Conservation (phyloP, 2,329 filamentous ascomycete species). For the Saccharata proteae region DNA sequence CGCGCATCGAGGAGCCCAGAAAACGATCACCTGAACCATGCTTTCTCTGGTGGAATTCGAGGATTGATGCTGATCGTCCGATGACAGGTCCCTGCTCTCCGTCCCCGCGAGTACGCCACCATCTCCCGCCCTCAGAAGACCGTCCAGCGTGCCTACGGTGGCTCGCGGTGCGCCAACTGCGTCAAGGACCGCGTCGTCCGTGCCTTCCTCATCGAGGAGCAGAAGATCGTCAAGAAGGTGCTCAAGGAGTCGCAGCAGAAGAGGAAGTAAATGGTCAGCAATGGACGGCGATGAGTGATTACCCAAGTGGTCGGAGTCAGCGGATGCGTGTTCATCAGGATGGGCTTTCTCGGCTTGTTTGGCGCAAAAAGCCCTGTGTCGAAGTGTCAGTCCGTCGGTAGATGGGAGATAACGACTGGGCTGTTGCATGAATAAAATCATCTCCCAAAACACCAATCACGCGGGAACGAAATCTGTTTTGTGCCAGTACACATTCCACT, state of each 20-base stretch:
- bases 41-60: background rate
- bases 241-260: conserved; percentile 94
- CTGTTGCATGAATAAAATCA: conserved; percentile 10
- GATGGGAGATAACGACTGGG: conserved; percentile 8
- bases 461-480: too few relatives aligned
- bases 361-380: conserved; percentile 9
- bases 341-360: conserved; percentile 9
- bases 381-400: conserved; percentile 8
- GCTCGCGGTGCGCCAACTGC: conserved; percentile 96
- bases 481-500: too few relatives aligned
- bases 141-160: conserved; percentile 95
- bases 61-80: conserved; percentile 1
- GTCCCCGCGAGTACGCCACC: conserved; percentile 92
- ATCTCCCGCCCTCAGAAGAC: conserved; percentile 99
- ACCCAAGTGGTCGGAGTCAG: conserved; percentile 9
- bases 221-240: conserved; percentile 99
- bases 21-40: conserved; percentile 1
- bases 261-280: conserved; percentile 32
- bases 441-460: conserved; percentile 9
- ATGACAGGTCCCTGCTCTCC: conserved; percentile 80
- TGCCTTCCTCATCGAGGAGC: conserved; percentile 99
- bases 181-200: conserved; percentile 96
- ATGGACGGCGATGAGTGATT: conserved; percentile 4
- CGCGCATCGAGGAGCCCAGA: background rate
- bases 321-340: conserved; percentile 9